A percentile compares a stretch with the other conserved stretches of the same genome.
Evolutionary conservation across 73 alveolate species (phyloP).

Genomic region (Blepharisma japonicum): DNA sequence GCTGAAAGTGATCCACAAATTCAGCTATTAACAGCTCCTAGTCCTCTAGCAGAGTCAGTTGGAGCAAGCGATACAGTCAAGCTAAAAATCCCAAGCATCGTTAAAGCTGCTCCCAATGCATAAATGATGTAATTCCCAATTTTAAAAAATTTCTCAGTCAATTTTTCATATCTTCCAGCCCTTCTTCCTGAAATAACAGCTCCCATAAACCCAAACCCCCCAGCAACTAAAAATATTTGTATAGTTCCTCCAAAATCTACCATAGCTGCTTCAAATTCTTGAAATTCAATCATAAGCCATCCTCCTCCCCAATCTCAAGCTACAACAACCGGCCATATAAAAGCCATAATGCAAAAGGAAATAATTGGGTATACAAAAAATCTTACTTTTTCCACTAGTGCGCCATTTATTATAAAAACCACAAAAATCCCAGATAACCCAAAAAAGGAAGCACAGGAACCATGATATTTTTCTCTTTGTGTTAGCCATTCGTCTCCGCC

Average conservation of each 20-base stretch:
- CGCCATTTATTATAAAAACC: conserved; percentile 7
- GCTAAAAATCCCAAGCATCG: background rate
- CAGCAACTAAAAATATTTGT: background rate
- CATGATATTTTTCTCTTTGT: background rate
- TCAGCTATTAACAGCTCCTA: background rate
- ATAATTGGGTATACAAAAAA: background rate
- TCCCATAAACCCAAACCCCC: background rate
- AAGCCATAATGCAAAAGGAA: background rate
- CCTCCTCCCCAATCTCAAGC: conserved; percentile 23
- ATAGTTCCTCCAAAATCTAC: background rate
- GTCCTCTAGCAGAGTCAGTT: background rate
- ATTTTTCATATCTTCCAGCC: background rate
- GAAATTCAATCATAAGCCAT: background rate
- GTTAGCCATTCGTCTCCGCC: conserved; percentile 8
- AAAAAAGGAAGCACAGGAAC: background rate
- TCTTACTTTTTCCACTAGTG: background rate
- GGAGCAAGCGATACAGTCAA: background rate
- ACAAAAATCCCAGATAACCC: background rate
- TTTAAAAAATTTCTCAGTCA: background rate
- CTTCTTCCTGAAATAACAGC: conserved; percentile 29
- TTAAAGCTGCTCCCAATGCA: background rate
- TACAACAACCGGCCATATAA: conserved; percentile 24
- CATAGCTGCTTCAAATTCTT: background rate
- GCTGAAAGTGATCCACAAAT: background rate
- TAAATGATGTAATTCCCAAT: background rate